These are phyloP conservation scores for Exophiala mesophila DNA, from an alignment of 2,329 filamentous ascomycete species.

Conservation along the genomic window DNA sequence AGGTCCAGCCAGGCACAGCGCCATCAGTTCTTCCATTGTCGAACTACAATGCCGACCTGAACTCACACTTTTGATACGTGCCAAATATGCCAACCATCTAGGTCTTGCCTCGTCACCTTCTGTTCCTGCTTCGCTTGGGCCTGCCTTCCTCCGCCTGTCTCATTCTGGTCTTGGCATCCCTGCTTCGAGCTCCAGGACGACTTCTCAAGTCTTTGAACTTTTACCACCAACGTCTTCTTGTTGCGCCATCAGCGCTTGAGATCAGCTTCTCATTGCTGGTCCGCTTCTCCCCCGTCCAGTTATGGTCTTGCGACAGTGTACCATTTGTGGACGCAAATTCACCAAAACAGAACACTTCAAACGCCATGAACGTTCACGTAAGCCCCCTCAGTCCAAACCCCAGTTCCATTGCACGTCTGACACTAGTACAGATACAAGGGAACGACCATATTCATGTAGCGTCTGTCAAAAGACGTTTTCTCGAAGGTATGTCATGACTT, in stretches of 20 bases:
- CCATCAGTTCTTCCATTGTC: too few species aligned
- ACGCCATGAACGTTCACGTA: conserved; percentile 52
- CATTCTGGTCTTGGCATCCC: conserved; percentile 15
- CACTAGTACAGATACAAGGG: conserved; percentile 44
- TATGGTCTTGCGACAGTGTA: conserved; percentile 42
- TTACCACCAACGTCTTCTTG: too few species aligned
- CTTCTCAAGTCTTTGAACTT: conserved; percentile 5
- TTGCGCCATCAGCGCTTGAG: too few species aligned
- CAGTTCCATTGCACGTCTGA: conserved; percentile 8
- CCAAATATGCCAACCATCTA: too few species aligned
- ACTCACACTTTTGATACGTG: too few species aligned
- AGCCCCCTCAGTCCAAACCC: conserved; percentile 27
- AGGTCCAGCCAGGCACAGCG: too few species aligned
- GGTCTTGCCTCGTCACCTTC: too few species aligned
- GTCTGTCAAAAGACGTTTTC: conserved; percentile 53
- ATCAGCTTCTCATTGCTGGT: not conserved
- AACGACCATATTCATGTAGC: conserved; percentile 51
- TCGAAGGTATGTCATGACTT: conserved; percentile 40
- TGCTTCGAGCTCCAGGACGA: conserved; percentile 3
- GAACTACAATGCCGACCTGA: too few species aligned
- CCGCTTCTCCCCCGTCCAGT: conserved; percentile 14
- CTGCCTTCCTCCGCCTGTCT: conserved; percentile 14
- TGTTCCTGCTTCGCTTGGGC: too few species aligned
- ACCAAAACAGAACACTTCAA: conserved; percentile 54
- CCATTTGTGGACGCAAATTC: conserved; percentile 50